These are phyloP conservation scores for Termitomyces sp. DNA, from an alignment of 768 basidiomycete genomes.

Conservation along the genomic window DNA sequence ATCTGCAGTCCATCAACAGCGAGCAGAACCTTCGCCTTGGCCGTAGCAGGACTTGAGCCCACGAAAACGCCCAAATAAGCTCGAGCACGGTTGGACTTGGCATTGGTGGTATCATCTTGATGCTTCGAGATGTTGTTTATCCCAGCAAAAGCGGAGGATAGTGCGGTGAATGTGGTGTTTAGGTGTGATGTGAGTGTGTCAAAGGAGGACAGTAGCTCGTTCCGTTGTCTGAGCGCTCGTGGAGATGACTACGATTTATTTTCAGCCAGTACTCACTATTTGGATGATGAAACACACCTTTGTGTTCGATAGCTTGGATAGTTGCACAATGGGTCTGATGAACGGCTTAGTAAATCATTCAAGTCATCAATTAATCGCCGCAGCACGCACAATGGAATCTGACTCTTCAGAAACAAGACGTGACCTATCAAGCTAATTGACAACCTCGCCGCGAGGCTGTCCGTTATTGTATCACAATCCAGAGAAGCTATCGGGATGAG, in stretches of 20 bases:
- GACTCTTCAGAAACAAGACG: slow-evolving; percentile 71
- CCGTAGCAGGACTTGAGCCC: slow-evolving; percentile 57
- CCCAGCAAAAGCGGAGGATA: slow-evolving; percentile 61
- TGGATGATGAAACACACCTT: slow-evolving; percentile 26
- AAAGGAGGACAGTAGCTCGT: slow-evolving; percentile 57
- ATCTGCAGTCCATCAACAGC: slow-evolving; percentile 61
- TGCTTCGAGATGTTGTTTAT: neutral
- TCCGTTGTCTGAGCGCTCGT: slow-evolving; percentile 50
- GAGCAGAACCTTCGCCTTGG: slow-evolving; percentile 56
- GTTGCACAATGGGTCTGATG: slow-evolving; percentile 58
- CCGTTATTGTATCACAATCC: slow-evolving; percentile 46
- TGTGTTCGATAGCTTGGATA: slow-evolving; percentile 45
- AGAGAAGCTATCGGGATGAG: slow-evolving; percentile 34
- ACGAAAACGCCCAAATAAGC: slow-evolving; percentile 59
- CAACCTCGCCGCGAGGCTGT: slow-evolving; percentile 57
- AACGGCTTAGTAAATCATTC: neutral
- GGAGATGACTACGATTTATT: slow-evolving; percentile 29
- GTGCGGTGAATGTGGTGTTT: slow-evolving; percentile 64
- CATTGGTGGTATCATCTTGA: neutral
- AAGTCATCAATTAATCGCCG: slow-evolving; percentile 25
- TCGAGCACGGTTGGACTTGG: slow-evolving; percentile 15
- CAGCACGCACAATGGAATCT: slow-evolving; percentile 55
- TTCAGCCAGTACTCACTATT: neutral
- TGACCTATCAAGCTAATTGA: slow-evolving; percentile 61
- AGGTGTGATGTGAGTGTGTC: slow-evolving; percentile 73